Evolutionary conservation across 257 asterid genomes (phyloP), one percentile per base, ranked within the genome.

Genomic region (Gentiana straminea): DNA sequence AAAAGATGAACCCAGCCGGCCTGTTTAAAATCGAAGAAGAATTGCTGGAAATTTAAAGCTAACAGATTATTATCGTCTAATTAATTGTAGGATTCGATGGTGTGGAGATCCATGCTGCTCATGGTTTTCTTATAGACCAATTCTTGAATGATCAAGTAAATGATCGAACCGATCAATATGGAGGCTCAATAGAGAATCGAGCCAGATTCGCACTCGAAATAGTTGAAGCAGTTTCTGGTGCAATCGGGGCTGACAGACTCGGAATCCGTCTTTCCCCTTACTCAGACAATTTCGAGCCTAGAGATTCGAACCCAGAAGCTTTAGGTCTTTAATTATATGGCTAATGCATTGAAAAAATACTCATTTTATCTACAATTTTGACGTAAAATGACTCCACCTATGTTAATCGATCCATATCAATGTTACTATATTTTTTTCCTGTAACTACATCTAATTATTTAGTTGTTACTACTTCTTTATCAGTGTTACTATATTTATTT

Each of bases 161-260:
- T 62, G 73, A 68, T 52, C 13, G 73, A 32, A 62, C 68, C 49
- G 74, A 68, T 39, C 13, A 63, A 13, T 68, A 68, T 13, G 74
- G 74, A 37, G 74, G 69, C 38, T 68, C 74, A 1, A 33, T 63
- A 8, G 65, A 68, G 41, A 68, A 68, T 33, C 74, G 69, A 5
- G 64, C 67, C 49, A 63, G 65, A 53, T 69, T 69, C 38, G 57
- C 54, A 11, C 55, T 69, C 6, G 58, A 63, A 53, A 38, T 69
- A 37, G 65, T 63, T 44, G 69, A 69, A 69, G 62, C 62, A 33
- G 13, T 63, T n/a, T 50, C 60, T 1, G 15, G 8, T 53, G 66
- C 68, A 47, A 69, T 69, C 8, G 69, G 74, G 53, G 50, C 74
- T 1, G 32, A 63, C 7, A 69, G 62, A 32, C 62, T 69, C n/a